A percentile compares a stretch with the other conserved stretches of the same genome.
phyloP scores from a whole-genome alignment of 2,329 filamentous ascomycete species.

The Hypoxylon sp. region DNA sequence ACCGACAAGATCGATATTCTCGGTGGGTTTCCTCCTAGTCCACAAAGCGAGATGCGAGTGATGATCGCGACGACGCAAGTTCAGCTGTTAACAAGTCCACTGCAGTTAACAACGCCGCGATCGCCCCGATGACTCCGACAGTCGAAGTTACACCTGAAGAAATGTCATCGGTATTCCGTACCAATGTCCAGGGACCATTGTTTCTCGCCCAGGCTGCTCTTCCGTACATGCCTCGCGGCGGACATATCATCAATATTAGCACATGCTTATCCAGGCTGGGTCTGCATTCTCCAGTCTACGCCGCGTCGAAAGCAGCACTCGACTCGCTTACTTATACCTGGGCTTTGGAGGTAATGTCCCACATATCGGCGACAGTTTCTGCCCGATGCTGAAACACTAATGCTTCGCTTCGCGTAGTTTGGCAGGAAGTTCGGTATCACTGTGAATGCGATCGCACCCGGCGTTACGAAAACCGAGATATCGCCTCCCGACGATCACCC shows the following conservation, averaged over 20 bases:
- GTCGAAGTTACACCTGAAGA: constrained; percentile 47
- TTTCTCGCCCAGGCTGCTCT: constrained; percentile 54
- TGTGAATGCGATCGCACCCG: constrained; percentile 59
- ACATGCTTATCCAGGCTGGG: constrained; percentile 45
- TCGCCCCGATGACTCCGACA: constrained; percentile 38
- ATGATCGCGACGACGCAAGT: not conserved
- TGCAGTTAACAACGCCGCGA: constrained; percentile 58
- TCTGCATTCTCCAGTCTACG: constrained; percentile 44
- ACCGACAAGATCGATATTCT: constrained; percentile 58
- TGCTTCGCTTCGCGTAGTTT: constrained; percentile 45
- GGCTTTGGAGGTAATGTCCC: constrained; percentile 51
- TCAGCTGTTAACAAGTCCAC: not conserved
- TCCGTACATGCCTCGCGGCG: constrained; percentile 54
- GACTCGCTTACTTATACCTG: constrained; percentile 53
- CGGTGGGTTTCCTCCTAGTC: constrained; percentile 45
- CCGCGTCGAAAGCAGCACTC: constrained; percentile 53
- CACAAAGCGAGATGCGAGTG: constrained; percentile 3
- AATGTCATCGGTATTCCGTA: constrained; percentile 50
- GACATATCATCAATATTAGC: constrained; percentile 53
- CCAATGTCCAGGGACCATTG: constrained; percentile 55
- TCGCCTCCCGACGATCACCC: constrained; percentile 20
- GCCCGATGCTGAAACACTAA: not conserved
- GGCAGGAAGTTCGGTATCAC: constrained; percentile 58
- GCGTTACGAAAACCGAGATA: constrained; percentile 56
- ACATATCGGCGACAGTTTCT: not conserved